Evolutionary conservation across 2,329 filamentous ascomycete genomes (phyloP).

Genomic region (Colletotrichum abscissum): DNA sequence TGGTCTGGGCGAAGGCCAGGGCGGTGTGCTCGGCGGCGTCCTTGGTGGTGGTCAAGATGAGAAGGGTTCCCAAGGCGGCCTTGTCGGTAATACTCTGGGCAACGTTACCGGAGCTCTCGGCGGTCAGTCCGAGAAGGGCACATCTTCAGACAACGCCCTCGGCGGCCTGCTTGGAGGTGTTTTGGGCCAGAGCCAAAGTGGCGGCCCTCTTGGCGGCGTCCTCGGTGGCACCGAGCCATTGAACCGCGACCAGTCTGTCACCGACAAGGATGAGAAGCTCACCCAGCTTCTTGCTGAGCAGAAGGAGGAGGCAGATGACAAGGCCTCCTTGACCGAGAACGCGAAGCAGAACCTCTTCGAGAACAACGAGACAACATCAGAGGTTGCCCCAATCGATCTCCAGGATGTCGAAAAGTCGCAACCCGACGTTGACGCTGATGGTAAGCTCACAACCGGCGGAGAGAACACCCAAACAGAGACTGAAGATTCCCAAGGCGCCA

Average conservation of each 20-base stretch:
- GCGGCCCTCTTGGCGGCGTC: constrained; percentile 19
- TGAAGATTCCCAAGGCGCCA: constrained; percentile 33
- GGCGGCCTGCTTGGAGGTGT: constrained; percentile 15
- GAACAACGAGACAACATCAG: constrained; percentile 32
- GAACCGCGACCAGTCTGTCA: constrained; percentile 26
- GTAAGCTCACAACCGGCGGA: constrained; percentile 28
- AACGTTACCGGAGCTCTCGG: constrained; percentile 5
- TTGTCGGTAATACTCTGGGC: constrained; percentile 2
- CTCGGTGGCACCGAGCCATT: constrained; percentile 25
- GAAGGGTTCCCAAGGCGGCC: constrained; percentile 10
- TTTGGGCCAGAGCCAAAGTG: constrained; percentile 20
- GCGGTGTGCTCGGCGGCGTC: constrained; percentile 32
- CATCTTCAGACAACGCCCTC: constrained; percentile 10
- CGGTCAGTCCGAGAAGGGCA: constrained; percentile 8
- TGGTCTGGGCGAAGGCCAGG: constrained; percentile 33
- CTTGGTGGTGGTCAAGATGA: constrained; percentile 4
- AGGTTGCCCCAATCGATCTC: constrained; percentile 35
- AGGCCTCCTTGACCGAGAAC: constrained; percentile 26
- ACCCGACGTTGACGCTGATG: constrained; percentile 17
- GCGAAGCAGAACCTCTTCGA: constrained; percentile 37
- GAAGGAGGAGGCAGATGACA: constrained; percentile 27
- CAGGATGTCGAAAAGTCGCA: constrained; percentile 29
- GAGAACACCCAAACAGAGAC: constrained; percentile 35
- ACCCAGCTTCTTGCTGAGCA: constrained; percentile 29
- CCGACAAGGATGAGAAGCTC: constrained; percentile 33